Conservation (phyloP, 2,329 filamentous ascomycete genomes). For the Scedosporium aurantiacum region DNA sequence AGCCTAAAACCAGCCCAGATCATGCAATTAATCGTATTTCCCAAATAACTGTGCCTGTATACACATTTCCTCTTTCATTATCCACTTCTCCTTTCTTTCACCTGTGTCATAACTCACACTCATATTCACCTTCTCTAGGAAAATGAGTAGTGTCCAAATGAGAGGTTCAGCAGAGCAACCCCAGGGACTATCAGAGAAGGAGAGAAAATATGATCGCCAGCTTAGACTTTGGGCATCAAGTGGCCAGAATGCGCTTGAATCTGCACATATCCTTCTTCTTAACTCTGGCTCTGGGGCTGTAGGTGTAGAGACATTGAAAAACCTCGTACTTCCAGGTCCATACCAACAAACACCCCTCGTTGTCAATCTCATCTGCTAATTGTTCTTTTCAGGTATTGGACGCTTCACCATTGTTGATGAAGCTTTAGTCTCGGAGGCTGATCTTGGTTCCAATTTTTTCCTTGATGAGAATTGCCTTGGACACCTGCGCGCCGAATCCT, state of each 20-base stretch:
- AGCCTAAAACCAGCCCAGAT: neutral
- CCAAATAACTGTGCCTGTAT: no score
- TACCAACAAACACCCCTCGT: neutral
- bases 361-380: neutral
- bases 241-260: constrained; percentile 81
- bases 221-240: constrained; percentile 89
- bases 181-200: constrained; percentile 44
- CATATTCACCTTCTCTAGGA: neutral
- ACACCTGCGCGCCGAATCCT: constrained; percentile 66
- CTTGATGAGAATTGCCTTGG: constrained; percentile 70
- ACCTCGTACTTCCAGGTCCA: constrained; percentile 67
- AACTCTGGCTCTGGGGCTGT: constrained; percentile 81
- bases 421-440: constrained; percentile 62
- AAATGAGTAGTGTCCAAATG: neutral
- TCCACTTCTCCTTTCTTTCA: neutral
- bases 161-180: neutral
- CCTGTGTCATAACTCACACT: neutral
- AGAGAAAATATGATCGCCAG: constrained; percentile 85
- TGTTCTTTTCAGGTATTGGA: constrained; percentile 55
- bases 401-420: constrained; percentile 85
- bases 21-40: no score
- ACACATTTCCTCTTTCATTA: no score
- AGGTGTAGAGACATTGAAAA: constrained; percentile 87
- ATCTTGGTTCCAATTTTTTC: constrained; percentile 96
- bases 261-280: constrained; percentile 80